Evolutionary conservation across 2,329 filamentous ascomycete genomes (phyloP).

Genomic region (Trichoderma pleuroti): DNA sequence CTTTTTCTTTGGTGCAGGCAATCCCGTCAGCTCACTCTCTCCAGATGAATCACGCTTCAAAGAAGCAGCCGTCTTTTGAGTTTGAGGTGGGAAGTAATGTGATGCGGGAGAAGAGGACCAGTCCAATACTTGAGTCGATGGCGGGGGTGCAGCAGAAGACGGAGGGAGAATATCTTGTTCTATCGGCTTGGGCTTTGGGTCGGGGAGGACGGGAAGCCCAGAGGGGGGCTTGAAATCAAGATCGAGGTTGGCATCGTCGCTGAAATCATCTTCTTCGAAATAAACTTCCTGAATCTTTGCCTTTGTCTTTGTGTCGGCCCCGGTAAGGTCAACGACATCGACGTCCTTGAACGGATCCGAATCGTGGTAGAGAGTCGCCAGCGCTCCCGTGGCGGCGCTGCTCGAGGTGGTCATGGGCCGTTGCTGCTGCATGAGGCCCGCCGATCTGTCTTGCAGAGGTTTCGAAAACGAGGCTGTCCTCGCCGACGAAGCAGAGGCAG

Average conservation of each 20-base stretch:
- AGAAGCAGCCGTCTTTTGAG: conserved; percentile 23
- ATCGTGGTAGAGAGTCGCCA: conserved; percentile 43
- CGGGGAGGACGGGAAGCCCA: conserved; percentile 41
- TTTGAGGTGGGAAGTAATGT: conserved; percentile 43
- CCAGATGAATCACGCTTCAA: conserved; percentile 44
- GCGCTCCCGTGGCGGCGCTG: conserved; percentile 23
- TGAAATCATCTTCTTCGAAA: conserved; percentile 80
- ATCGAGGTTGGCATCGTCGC: conserved; percentile 75
- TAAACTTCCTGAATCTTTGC: conserved; percentile 41
- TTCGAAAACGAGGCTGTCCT: conserved; percentile 33
- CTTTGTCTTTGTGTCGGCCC: conserved; percentile 26
- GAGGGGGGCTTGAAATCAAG: conserved; percentile 62
- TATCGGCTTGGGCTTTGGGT: conserved; percentile 24
- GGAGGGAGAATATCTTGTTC: conserved; percentile 28
- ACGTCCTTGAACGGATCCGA: conserved; percentile 46
- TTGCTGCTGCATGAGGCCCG: conserved; percentile 26
- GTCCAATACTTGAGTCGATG: conserved; percentile 44
- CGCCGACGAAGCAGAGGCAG: conserved; percentile 35
- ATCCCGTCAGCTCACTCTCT: conserved; percentile 27
- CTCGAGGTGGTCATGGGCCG: background rate
- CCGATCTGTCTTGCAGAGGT: conserved; percentile 29
- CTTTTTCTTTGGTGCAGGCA: conserved; percentile 39
- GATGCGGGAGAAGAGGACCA: conserved; percentile 69
- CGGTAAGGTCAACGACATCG: conserved; percentile 35
- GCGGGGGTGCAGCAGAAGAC: conserved; percentile 25